Conservation (phyloP, 805 yeast species). For the Starmerella apicola region DNA sequence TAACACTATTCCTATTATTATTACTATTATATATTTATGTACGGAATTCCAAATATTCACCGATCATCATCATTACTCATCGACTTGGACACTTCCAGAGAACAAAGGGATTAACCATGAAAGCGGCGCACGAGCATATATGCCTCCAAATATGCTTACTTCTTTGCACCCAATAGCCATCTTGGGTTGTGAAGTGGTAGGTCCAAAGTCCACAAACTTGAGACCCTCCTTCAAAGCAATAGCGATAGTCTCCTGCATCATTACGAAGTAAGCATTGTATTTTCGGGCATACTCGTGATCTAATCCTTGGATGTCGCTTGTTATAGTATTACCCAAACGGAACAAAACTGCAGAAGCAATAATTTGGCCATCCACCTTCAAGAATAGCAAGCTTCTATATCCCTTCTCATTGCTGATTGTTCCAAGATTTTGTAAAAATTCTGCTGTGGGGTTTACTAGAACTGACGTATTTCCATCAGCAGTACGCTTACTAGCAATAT, state of each 20-base stretch:
- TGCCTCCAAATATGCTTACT: constrained; percentile 32
- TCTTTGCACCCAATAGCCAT: constrained; percentile 31
- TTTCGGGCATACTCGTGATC: constrained; percentile 31
- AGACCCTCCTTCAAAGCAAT: constrained; percentile 31
- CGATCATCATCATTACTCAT: constrained; percentile 2
- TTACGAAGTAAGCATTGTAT: constrained; percentile 35
- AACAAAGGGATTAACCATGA: constrained; percentile 19
- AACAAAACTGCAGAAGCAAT: constrained; percentile 35
- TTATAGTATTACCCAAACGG: constrained; percentile 34
- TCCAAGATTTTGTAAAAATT: constrained; percentile 28
- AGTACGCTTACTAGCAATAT: constrained; percentile 31
- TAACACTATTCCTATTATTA: background rate
- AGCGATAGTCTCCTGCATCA: constrained; percentile 36
- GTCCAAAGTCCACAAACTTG: constrained; percentile 35
- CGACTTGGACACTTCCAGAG: constrained; percentile 20
- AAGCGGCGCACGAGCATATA: constrained; percentile 24
- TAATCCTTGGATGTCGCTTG: constrained; percentile 35
- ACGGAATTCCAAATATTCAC: background rate
- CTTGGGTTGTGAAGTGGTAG: constrained; percentile 35
- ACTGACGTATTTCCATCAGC: constrained; percentile 32
- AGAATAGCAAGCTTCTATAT: constrained; percentile 28
- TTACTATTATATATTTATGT: no score
- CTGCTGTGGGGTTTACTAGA: constrained; percentile 27
- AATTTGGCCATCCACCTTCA: constrained; percentile 29
- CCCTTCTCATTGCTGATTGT: constrained; percentile 22